These are phyloP conservation scores for Boechera stricta DNA, from an alignment of 345 rosid genomes.

Conservation along the genomic window DNA sequence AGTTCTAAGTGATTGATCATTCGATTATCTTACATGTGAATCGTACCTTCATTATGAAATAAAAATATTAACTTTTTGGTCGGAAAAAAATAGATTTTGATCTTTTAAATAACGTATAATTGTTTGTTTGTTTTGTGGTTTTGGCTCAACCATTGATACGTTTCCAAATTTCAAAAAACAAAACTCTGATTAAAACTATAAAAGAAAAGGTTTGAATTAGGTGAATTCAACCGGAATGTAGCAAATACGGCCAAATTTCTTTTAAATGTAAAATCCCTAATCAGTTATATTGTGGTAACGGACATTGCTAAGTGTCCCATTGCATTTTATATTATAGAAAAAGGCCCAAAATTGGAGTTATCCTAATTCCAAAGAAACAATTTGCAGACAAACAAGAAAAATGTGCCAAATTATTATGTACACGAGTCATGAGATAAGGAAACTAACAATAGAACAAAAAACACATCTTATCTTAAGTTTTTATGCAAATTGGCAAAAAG, in stretches of 20 bases:
- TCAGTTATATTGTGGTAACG: neutral
- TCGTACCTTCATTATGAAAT: too few relatives aligned
- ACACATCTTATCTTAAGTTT: conserved; percentile 38
- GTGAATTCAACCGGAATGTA: conserved; percentile 37
- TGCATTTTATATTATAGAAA: conserved; percentile 1
- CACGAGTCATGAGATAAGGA: conserved; percentile 34
- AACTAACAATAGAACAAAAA: neutral
- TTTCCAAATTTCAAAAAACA: neutral
- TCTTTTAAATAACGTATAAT: neutral
- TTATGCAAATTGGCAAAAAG: conserved; percentile 31
- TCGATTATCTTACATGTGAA: too few relatives aligned
- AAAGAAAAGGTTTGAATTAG: neutral
- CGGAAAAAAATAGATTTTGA: neutral
- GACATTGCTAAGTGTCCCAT: conserved; percentile 1
- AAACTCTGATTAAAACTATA: neutral
- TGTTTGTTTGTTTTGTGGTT: conserved; percentile 14
- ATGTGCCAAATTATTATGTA: conserved; percentile 39
- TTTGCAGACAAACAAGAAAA: conserved; percentile 41
- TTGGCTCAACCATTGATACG: neutral
- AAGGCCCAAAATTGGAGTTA: conserved; percentile 13
- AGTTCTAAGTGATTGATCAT: too few relatives aligned
- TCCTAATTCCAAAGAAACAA: conserved; percentile 22
- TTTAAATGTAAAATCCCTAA: conserved; percentile 14
- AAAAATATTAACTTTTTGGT: neutral
- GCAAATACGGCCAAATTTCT: conserved; percentile 27